A percentile compares a stretch with the other conserved stretches of the same genome.
phyloP scores from a whole-genome alignment of 2,329 filamentous ascomycete genomes.

The Alternaria gaisen region DNA sequence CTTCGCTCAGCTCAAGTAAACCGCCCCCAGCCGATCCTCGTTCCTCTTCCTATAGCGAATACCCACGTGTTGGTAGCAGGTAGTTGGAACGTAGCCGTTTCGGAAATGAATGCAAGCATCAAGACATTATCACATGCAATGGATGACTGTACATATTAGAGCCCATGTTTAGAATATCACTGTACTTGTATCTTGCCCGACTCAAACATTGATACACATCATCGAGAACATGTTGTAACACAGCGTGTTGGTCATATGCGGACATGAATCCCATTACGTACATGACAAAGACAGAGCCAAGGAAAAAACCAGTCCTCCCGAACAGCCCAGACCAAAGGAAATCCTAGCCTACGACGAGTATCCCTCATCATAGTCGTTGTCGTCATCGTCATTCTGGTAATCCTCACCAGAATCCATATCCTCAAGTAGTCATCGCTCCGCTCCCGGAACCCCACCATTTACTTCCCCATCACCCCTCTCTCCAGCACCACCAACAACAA shows the following conservation, averaged over 20 bases:
- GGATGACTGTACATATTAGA: slow-evolving; percentile 48
- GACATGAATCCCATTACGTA: background rate
- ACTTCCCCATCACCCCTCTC: slow-evolving; percentile 15
- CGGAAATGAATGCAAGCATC: slow-evolving; percentile 32
- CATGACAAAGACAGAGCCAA: background rate
- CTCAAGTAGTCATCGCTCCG: slow-evolving; percentile 34
- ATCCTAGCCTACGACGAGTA: background rate
- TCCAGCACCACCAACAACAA: slow-evolving; percentile 7
- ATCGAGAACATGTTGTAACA: background rate
- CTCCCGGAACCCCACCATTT: background rate
- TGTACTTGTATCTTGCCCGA: slow-evolving; percentile 40
- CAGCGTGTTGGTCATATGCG: background rate
- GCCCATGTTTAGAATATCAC: slow-evolving; percentile 51
- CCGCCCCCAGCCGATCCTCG: slow-evolving; percentile 17
- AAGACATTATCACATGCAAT: slow-evolving; percentile 31
- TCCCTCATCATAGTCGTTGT: slow-evolving; percentile 1
- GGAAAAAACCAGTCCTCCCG: background rate
- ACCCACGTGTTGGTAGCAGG: slow-evolving; percentile 18
- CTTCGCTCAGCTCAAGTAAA: slow-evolving; percentile 90
- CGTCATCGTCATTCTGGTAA: slow-evolving; percentile 6
- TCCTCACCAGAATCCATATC: slow-evolving; percentile 22
- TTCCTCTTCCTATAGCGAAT: slow-evolving; percentile 19
- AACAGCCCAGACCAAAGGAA: background rate
- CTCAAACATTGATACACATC: background rate
- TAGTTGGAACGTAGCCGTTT: slow-evolving; percentile 27